Evolutionary conservation across 2,329 filamentous ascomycete species (phyloP), one percentile per base, ranked within the genome.

Genomic region (Dactylellina leptospora): DNA sequence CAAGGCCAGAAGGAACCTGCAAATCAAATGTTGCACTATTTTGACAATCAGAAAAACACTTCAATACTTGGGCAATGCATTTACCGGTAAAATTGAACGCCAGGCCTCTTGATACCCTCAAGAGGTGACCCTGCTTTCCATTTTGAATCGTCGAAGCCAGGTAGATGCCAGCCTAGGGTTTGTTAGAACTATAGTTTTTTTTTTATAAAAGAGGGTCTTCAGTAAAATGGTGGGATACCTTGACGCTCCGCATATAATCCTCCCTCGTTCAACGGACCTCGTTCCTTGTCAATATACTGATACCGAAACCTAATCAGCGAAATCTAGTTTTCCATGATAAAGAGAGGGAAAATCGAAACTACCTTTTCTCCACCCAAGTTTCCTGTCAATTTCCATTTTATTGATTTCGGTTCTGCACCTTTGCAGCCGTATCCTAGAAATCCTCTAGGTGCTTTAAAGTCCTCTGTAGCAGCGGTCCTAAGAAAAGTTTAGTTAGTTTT

Each of bases 251-350:
- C 85, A 77, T 81, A 71, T 38, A 71, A 33, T 1, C 85, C 87
- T 1, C 87, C 87, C 78, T 90, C 88, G 73, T 90, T 90, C 16
- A 89, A 80, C 0, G 87, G 88, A 0, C 87, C 87, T 28, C 87
- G 84, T 10, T 82, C 82, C 11, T 81, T 81, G 75, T 90, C 88
- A 3, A 77, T 74, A 78, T 88, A 89, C 74, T 75, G 48, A n/a
- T 4, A 68, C 8, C 4, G 16, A 1, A 45, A 13, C 4, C 56
- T 25, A 47, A 23, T 27, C n/a, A 13, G 40, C 30, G 9, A 38
- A 18, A 40, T 53, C 20, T n/a, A 25, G n/a, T 48, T 11, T 38
- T 38, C 13, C 13, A 22, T 22, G n/a, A n/a, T n/a, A n/a, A n/a
- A n/a, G 23, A 23, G n/a, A 23, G 36, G 38, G 2, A 13, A 6